A percentile compares a stretch with the other conserved stretches of the same genome.
These are phyloP conservation scores for Bertia moriformis DNA, from an alignment of 2,329 filamentous ascomycete genomes.

Conservation along the genomic window DNA sequence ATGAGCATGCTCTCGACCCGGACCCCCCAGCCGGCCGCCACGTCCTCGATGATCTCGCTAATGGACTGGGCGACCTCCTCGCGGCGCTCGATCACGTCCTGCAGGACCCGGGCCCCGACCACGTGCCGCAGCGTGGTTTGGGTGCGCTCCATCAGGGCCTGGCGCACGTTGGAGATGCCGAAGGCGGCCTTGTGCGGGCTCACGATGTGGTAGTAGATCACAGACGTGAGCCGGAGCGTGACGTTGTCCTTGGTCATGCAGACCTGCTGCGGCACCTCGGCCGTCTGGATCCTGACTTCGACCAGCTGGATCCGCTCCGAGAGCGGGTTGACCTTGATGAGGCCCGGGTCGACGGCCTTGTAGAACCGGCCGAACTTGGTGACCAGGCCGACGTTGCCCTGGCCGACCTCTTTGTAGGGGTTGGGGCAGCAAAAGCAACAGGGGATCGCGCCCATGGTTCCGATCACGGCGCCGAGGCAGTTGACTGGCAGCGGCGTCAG, in stretches of 20 bases:
- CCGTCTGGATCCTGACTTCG: conserved; percentile 96
- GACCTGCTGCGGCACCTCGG: conserved; percentile 76
- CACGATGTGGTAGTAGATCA: conserved; percentile 98
- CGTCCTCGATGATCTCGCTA: conserved; percentile 92
- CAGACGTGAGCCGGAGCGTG: conserved; percentile 78
- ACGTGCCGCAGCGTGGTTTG: conserved; percentile 96
- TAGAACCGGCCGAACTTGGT: conserved; percentile 79
- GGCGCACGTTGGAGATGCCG: conserved; percentile 83
- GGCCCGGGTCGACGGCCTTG: conserved; percentile 85
- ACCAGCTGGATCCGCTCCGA: conserved; percentile 80
- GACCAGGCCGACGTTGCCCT: conserved; percentile 89
- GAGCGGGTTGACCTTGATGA: conserved; percentile 93
- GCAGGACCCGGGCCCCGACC: conserved; percentile 82
- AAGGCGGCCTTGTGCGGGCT: conserved; percentile 94
- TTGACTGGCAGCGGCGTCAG: conserved; percentile 41
- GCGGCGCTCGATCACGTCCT: conserved; percentile 95
- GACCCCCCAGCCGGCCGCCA: conserved; percentile 85
- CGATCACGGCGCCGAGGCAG: conserved; percentile 57
- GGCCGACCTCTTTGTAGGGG: conserved; percentile 80
- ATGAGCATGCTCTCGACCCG: conserved; percentile 97
- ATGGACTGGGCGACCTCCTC: conserved; percentile 94
- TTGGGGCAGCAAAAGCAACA: conserved; percentile 90
- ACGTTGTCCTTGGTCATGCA: conserved; percentile 99
- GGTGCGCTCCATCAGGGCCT: conserved; percentile 89
- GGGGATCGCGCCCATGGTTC: conserved; percentile 74